Conservation (phyloP, 306 rosid species). For the Dryas alaskensis region DNA sequence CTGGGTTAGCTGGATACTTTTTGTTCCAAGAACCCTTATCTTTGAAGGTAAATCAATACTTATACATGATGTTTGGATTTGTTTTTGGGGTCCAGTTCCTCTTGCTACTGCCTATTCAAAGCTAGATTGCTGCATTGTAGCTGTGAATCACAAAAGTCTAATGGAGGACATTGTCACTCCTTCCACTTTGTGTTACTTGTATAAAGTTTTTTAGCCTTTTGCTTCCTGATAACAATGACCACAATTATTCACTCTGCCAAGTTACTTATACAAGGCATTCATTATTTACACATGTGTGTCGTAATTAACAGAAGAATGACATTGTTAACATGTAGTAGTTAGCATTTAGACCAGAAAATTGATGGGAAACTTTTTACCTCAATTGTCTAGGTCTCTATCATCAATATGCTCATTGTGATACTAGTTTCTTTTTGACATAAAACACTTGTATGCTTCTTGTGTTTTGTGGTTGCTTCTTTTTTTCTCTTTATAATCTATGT, state of each 20-base stretch:
- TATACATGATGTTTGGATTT: neutral
- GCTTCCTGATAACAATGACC: neutral
- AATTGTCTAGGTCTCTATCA: neutral
- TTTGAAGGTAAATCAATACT: slow-evolving; percentile 43
- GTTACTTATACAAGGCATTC: neutral
- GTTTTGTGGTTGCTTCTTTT: neutral
- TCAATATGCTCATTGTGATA: neutral
- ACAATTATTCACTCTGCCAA: neutral
- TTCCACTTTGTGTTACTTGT: neutral
- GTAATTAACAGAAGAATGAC: neutral
- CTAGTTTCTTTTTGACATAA: neutral
- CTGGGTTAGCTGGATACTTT: slow-evolving; percentile 78
- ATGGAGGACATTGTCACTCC: too few species aligned
- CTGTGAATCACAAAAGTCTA: too few species aligned
- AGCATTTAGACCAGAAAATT: neutral
- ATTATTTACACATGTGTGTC: neutral
- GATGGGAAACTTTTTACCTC: neutral
- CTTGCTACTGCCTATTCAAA: too few species aligned
- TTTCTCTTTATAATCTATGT: neutral
- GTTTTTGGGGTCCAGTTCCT: too few species aligned
- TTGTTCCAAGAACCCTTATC: slow-evolving; percentile 68
- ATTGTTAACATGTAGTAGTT: neutral
- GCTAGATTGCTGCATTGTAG: too few species aligned
- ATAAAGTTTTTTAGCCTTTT: neutral
- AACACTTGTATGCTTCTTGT: neutral